These are phyloP conservation scores for Aspergillus phoenicis DNA, from an alignment of 2,329 filamentous ascomycete genomes.

Conservation along the genomic window DNA sequence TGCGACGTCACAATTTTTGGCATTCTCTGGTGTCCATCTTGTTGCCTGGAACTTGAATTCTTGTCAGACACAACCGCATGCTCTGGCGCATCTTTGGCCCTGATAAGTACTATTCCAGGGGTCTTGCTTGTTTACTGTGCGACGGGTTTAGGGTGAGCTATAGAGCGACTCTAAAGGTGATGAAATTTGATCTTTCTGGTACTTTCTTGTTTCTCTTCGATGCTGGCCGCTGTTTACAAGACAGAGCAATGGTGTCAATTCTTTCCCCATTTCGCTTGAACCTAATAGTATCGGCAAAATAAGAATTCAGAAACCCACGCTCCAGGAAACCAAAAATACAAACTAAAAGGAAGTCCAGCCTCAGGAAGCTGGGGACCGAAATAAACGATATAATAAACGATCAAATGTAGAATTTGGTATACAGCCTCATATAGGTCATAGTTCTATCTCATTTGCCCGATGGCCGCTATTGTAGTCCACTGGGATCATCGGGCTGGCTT, in stretches of 20 bases:
- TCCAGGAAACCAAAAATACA: too few species aligned
- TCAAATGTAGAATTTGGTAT: too few species aligned
- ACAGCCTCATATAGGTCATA: too few species aligned
- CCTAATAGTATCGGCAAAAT: too few species aligned
- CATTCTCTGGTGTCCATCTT: neutral
- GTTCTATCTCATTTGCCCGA: too few species aligned
- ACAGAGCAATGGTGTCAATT: neutral
- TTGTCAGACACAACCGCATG: neutral
- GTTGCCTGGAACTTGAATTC: constrained; percentile 3
- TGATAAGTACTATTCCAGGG: neutral
- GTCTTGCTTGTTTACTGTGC: neutral
- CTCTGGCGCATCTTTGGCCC: constrained; percentile 7
- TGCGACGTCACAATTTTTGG: neutral
- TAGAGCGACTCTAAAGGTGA: neutral
- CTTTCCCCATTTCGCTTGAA: constrained; percentile 7
- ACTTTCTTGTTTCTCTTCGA: constrained; percentile 8
- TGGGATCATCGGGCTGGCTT: too few species aligned
- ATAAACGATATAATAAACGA: too few species aligned
- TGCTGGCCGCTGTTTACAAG: constrained; percentile 7
- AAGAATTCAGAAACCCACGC: too few species aligned
- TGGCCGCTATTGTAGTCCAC: too few species aligned
- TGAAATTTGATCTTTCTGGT: neutral
- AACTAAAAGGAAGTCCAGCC: too few species aligned
- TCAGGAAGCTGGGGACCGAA: too few species aligned
- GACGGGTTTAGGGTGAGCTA: too few species aligned